phyloP scores from a whole-genome alignment of 768 basidiomycete species.

The Macrolepiota dolichaula region DNA sequence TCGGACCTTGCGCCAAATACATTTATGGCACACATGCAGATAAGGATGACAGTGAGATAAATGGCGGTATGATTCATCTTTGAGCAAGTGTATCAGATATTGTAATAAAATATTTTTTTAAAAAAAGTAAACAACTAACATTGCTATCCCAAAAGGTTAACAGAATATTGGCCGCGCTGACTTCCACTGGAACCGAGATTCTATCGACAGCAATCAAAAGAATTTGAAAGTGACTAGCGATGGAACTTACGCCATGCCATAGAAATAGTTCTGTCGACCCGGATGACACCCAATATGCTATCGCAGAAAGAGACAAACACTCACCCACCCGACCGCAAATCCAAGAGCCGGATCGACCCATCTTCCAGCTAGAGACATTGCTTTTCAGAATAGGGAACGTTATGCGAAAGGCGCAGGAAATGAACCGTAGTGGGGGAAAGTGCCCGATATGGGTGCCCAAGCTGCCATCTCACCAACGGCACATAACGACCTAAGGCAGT shows the following conservation, averaged over 20 bases:
- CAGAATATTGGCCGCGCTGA: slow-evolving; percentile 68
- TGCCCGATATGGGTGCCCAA: slow-evolving; percentile 73
- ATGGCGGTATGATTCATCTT: slow-evolving; percentile 47
- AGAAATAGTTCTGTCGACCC: slow-evolving; percentile 35
- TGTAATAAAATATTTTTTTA: not conserved
- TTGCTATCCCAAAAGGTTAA: slow-evolving; percentile 71
- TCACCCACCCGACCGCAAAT: slow-evolving; percentile 56
- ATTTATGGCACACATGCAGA: slow-evolving; percentile 53
- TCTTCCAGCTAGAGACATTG: slow-evolving; percentile 34
- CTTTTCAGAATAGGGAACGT: no score
- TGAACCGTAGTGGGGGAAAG: slow-evolving; percentile 69
- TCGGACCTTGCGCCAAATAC: slow-evolving; percentile 61
- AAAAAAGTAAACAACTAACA: slow-evolving; percentile 27
- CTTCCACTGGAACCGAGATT: slow-evolving; percentile 70
- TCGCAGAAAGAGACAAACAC: slow-evolving; percentile 14
- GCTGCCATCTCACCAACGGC: slow-evolving; percentile 77
- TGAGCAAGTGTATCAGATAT: not conserved
- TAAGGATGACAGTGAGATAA: slow-evolving; percentile 44
- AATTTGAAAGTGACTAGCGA: not conserved
- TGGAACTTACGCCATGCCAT: slow-evolving; percentile 33
- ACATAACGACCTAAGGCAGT: slow-evolving; percentile 46
- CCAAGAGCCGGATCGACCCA: slow-evolving; percentile 61
- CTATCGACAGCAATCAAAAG: slow-evolving; percentile 19
- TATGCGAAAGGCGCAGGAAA: not conserved
- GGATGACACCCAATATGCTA: not conserved